Evolutionary conservation across 345 rosid genomes (phyloP).

Genomic region (Gossypioides kirkii): DNA sequence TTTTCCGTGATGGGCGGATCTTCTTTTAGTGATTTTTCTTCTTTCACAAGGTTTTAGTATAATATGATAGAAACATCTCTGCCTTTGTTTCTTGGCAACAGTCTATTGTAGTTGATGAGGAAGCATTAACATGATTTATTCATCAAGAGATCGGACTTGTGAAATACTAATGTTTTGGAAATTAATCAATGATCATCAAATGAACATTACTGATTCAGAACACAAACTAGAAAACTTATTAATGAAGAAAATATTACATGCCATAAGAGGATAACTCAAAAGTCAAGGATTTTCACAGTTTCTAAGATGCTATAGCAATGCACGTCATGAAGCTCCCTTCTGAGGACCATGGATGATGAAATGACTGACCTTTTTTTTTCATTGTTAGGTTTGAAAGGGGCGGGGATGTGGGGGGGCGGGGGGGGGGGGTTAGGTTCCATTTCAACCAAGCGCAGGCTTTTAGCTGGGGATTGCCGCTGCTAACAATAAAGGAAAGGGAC

Average conservation of each 20-base stretch:
- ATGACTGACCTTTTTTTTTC: neutral
- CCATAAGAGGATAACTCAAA: neutral
- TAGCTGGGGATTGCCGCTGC: conserved; percentile 25
- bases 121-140: neutral
- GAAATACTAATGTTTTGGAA: neutral
- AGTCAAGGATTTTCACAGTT: neutral
- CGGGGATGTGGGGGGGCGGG: neutral
- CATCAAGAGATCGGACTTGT: neutral
- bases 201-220: neutral
- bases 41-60: neutral
- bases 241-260: neutral
- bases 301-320: neutral
- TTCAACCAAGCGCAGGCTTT: conserved; percentile 12
- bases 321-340: neutral
- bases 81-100: conserved; percentile 9
- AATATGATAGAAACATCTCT: conserved; percentile 6
- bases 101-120: neutral
- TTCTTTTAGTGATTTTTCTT: neutral
- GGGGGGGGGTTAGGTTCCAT: conserved; percentile 10
- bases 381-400: conserved; percentile 18
- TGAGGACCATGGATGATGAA: conserved; percentile 9
- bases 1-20: conserved; percentile 6
- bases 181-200: conserved; percentile 2
- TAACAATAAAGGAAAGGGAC: conserved; percentile 19
- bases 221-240: neutral